Base-by-base conservation (phyloP, 1,284 basidiomycete genomes). In the Peniophora sp. region DNA sequence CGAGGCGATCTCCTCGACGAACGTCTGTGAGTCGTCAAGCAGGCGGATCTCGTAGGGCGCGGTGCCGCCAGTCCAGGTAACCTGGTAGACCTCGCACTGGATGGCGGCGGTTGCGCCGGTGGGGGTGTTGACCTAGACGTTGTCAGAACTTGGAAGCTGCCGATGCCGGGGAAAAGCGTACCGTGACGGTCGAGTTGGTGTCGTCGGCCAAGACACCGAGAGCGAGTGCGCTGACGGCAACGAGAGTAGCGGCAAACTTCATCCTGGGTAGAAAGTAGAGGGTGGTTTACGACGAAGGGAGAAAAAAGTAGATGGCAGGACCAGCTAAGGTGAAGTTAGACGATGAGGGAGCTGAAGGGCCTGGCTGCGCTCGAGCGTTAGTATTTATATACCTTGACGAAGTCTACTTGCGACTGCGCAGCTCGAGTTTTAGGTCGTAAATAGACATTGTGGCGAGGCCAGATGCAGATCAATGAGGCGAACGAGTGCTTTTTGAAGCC, bases 21-120 rank as follows among this genome's bases (percentile, higher is more conserved):
- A 45, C 6, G 19, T 23, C 44, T 45, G 44, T 9, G 20, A 14
- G 12, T 16, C 17, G 22, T 45, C 44, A 25, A 23, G 19, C 10
- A 45, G 44, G 24, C 44, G 19, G 19, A 71, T 45, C 20, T 23
- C 79, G 53, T 58, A 83, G 82, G 38, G 38, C 16, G 38, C 17
- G 12, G 53, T 58, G 65, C 80, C 81, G 50, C 75, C 78, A 9
- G 27, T 10, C 78, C 78, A 85, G 19, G 56, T 47, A 25, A 85
- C 38, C 3, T 69, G 60, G 22, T 70, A 58, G 14, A 82, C 79
- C 59, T 79, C 62, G 63, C 83, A 85, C 50, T 72, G 65, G 36
- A 73, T 71, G 45, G 68, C 68, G 51, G 44, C 12, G 22, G 65
- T 71, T 44, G 62, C 9, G 17, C 77, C 79, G 56, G 6, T 41